Conservation (phyloP, 495 filamentous ascomycete species). For the Beverwykella pulmonaria region DNA sequence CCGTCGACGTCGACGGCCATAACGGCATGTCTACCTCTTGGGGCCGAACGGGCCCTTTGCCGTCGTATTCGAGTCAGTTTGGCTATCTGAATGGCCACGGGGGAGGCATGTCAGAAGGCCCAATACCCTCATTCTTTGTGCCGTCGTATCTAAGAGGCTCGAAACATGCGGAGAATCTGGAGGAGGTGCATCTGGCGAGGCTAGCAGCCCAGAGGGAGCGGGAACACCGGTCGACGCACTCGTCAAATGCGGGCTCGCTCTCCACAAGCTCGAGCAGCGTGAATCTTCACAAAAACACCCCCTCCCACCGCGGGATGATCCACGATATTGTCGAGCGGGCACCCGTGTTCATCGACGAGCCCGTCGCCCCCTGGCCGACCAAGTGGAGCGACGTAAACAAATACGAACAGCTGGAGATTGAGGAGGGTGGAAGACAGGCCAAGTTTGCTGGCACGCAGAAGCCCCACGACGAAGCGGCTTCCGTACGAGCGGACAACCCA, state of each 20-base stretch:
- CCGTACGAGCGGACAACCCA: conserved; percentile 80
- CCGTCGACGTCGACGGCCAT: conserved; percentile 46
- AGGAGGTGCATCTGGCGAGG: conserved; percentile 65
- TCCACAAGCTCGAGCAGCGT: conserved; percentile 66
- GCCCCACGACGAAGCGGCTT: conserved; percentile 75
- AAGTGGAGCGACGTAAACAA: conserved; percentile 83
- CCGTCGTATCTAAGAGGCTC: conserved; percentile 81
- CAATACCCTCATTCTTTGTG: conserved; percentile 61
- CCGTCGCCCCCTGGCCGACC: conserved; percentile 70
- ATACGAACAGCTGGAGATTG: conserved; percentile 69
- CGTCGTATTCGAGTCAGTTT: conserved; percentile 64
- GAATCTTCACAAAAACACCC: conserved; percentile 66
- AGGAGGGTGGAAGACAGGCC: conserved; percentile 75
- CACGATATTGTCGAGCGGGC: conserved; percentile 85
- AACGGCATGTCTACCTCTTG: conserved; percentile 49
- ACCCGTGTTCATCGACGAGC: conserved; percentile 58
- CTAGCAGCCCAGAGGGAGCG: conserved; percentile 53
- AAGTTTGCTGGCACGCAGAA: conserved; percentile 67
- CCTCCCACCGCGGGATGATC: conserved; percentile 78
- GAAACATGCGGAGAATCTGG: conserved; percentile 73
- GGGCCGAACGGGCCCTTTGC: conserved; percentile 46
- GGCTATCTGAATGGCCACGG: conserved; percentile 28
- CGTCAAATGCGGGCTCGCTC: conserved; percentile 53
- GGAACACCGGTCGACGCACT: conserved; percentile 43
- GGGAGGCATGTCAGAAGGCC: conserved; percentile 18